Evolutionary conservation across 768 basidiomycete genomes (phyloP), one percentile per base, ranked within the genome.

Genomic region (Podaxis sp.): DNA sequence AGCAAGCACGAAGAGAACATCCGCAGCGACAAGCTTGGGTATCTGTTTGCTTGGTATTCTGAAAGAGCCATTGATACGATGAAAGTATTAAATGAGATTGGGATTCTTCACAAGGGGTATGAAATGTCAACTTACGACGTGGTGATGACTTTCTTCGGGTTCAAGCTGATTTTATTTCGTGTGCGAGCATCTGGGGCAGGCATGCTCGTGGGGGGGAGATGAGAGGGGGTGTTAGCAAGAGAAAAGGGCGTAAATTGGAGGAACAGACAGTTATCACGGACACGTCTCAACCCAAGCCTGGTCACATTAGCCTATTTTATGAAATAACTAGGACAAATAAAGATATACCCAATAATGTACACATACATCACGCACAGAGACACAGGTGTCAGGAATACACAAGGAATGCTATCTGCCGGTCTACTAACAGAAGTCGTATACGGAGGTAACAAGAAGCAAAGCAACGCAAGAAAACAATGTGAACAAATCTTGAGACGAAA

Each of bases 121-220:
- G 55, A 50, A 76, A 16, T 38, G 37, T 16, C 21, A 51, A 42
- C 83, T 63, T 74, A 86, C 79, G 85, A 83, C 28, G 74, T 78
- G 6, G 82, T 76, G 50, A 85, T 68, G n/a, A 85, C 75, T 66
- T 74, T 81, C 25, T 79, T 74, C 55, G 84, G 83, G 64, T 79
- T 84, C 67, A 88, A 69, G 65, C 82, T 82, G 53, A 87, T 85
- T 76, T 83, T 87, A 66, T 76, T 82, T 65, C 86, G 80, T 60
- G 83, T 86, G 69, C 82, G 80, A 64, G 85, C 86, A 82, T 87
- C 86, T 69, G 85, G 85, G 58, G 74, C 82, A 72, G 84, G 79
- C 86, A 86, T 86, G 64, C 72, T 75, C 52, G 42, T 14, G 52
- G 66, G 27, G 32, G 32, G 50, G 61, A 54, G 61, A 55, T 28